Percentiles rank a stretch among this genome's conserved stretches.
phyloP scores from a whole-genome alignment of 805 yeast genomes.

The Torulaspora maleeae region DNA sequence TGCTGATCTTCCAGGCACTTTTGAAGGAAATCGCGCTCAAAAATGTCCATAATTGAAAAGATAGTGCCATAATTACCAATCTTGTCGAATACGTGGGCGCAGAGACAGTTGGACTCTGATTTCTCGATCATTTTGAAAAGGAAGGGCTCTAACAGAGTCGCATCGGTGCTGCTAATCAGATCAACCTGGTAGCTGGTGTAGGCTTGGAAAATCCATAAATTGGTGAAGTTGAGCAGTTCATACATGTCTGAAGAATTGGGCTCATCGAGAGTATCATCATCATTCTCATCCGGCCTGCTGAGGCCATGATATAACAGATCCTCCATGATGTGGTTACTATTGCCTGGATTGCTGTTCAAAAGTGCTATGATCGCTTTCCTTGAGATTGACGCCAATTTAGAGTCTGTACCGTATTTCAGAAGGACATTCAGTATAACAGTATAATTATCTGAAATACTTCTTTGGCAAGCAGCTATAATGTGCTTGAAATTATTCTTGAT shows the following conservation, averaged over 20 bases:
- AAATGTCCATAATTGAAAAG: constrained; percentile 16
- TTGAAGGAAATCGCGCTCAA: constrained; percentile 28
- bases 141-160: constrained; percentile 12
- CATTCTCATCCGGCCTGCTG: constrained; percentile 6
- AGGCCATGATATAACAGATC: constrained; percentile 22
- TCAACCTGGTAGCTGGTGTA: constrained; percentile 21
- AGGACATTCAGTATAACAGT: constrained; percentile 19
- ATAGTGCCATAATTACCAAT: constrained; percentile 16
- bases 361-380: constrained; percentile 13
- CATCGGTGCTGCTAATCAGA: constrained; percentile 3
- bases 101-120: constrained; percentile 24
- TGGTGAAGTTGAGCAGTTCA: constrained; percentile 28
- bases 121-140: constrained; percentile 21
- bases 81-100: constrained; percentile 27
- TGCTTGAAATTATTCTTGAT: constrained; percentile 20
- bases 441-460: constrained; percentile 12
- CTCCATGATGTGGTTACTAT: constrained; percentile 10
- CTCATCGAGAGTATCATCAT: constrained; percentile 13
- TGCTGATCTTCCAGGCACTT: constrained; percentile 13
- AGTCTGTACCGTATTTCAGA: constrained; percentile 20
- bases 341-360: constrained; percentile 12
- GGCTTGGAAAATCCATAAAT: constrained; percentile 32
- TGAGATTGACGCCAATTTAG: constrained; percentile 12
- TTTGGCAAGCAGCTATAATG: constrained; percentile 17
- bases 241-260: constrained; percentile 11